Evolutionary conservation across 2,329 filamentous ascomycete species (phyloP).

Genomic region (Sporothrix luriei): DNA sequence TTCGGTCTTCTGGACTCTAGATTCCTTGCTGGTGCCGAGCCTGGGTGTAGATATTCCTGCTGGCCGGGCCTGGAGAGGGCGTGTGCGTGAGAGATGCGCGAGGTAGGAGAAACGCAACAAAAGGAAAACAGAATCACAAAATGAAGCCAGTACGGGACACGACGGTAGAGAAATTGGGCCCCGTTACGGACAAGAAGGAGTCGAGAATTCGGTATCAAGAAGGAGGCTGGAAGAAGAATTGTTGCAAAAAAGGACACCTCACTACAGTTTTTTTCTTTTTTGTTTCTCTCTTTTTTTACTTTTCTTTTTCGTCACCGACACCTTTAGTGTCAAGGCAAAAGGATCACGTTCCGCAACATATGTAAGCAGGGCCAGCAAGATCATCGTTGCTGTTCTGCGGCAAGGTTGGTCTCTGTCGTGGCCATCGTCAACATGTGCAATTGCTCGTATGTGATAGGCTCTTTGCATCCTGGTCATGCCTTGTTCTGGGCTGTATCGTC

Average conservation of each 20-base stretch:
- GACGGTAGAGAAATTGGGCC: neutral
- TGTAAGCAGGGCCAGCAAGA: neutral
- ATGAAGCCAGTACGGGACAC: neutral
- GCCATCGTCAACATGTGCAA: neutral
- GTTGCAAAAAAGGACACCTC: constrained; percentile 6
- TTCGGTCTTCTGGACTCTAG: neutral
- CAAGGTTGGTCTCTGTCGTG: neutral
- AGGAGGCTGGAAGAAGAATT: neutral
- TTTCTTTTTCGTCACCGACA: neutral
- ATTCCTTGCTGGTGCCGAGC: neutral
- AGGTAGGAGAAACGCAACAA: too few relatives aligned
- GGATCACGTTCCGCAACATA: neutral
- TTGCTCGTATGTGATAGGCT: constrained; percentile 10
- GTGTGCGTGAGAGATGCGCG: constrained; percentile 6
- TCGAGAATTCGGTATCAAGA: constrained; percentile 1
- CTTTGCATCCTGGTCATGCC: neutral
- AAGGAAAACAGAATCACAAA: neutral
- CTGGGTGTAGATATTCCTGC: neutral
- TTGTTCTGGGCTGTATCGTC: neutral
- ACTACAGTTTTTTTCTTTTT: too few relatives aligned
- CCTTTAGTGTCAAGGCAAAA: neutral
- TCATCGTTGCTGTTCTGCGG: neutral
- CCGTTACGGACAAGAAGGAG: neutral
- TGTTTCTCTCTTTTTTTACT: too few relatives aligned
- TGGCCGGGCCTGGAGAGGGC: constrained; percentile 3